Evolutionary conservation across 1,284 basidiomycete species (phyloP).

Genomic region (Austropuccinia psidii): DNA sequence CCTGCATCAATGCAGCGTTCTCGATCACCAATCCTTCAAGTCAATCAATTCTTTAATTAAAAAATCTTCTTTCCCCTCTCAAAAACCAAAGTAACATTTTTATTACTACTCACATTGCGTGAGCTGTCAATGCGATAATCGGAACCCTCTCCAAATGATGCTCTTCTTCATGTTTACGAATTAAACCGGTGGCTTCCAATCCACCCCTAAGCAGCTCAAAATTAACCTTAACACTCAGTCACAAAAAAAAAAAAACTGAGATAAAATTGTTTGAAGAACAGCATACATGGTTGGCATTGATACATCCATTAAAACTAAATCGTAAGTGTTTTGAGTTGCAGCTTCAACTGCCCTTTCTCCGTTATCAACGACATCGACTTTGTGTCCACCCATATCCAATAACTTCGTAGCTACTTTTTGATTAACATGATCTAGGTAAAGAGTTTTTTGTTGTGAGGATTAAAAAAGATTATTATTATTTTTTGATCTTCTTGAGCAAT

Average conservation of each 20-base stretch:
- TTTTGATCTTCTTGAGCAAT: neutral
- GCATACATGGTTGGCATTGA: constrained; percentile 61
- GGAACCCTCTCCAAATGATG: constrained; percentile 68
- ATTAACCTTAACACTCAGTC: constrained; percentile 61
- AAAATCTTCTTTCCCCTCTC: neutral
- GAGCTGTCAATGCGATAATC: constrained; percentile 79
- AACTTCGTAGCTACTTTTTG: constrained; percentile 96
- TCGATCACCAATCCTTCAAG: constrained; percentile 65
- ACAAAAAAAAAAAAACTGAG: neutral
- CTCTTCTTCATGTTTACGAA: constrained; percentile 64
- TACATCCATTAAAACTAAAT: constrained; percentile 79
- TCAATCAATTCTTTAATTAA: neutral
- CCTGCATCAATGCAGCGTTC: constrained; percentile 87
- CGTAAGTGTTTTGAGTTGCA: constrained; percentile 67
- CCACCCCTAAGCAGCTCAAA: constrained; percentile 49
- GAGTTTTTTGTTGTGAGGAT: neutral
- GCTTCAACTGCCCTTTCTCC: constrained; percentile 83
- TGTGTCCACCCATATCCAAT: constrained; percentile 90
- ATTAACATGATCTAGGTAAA: constrained; percentile 67
- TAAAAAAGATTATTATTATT: neutral
- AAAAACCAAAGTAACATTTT: neutral
- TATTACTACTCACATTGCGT: constrained; percentile 60
- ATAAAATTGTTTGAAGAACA: neutral
- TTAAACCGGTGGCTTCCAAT: constrained; percentile 59
- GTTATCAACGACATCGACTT: constrained; percentile 95